phyloP scores from a whole-genome alignment of 2,329 filamentous ascomycete genomes.

The Phaeomoniella chlamydospora region DNA sequence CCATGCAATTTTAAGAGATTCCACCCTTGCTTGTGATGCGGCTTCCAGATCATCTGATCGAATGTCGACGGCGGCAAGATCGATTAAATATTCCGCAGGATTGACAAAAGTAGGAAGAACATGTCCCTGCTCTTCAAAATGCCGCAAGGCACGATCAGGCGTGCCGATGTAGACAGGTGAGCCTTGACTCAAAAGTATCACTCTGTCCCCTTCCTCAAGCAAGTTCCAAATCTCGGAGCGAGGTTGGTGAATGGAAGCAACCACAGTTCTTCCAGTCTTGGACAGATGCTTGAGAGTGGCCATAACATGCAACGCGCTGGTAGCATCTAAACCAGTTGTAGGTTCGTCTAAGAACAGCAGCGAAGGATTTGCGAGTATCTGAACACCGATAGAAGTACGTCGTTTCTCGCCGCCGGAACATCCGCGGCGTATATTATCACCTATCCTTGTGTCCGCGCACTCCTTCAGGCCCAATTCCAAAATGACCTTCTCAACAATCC shows the following conservation, averaged over 20 bases:
- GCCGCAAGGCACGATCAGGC: constrained; percentile 41
- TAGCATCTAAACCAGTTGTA: constrained; percentile 61
- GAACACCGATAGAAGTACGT: constrained; percentile 62
- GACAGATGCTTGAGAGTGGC: constrained; percentile 55
- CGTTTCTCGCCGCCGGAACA: constrained; percentile 71
- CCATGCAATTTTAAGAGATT: constrained; percentile 50
- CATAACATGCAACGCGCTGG: constrained; percentile 60
- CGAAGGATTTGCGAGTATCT: constrained; percentile 65
- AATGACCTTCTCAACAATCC: constrained; percentile 63
- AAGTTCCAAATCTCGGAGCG: constrained; percentile 67
- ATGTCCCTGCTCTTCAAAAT: constrained; percentile 49
- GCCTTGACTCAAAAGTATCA: constrained; percentile 54
- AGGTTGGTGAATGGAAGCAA: constrained; percentile 65
- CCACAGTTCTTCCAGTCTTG: constrained; percentile 51
- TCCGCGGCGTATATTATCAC: constrained; percentile 55
- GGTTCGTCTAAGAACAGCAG: constrained; percentile 68
- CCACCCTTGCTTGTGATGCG: constrained; percentile 43
- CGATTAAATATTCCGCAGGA: constrained; percentile 62
- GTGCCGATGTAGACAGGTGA: constrained; percentile 54
- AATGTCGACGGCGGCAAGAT: constrained; percentile 60
- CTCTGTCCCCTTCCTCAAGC: constrained; percentile 45
- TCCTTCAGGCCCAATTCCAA: constrained; percentile 62
- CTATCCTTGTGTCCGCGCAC: constrained; percentile 61
- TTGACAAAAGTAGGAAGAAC: constrained; percentile 58
- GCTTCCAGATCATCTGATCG: constrained; percentile 52